Percentiles rank a stretch among this genome's conserved stretches.
Evolutionary conservation across 2,329 filamentous ascomycete species (phyloP).

Genomic region (Alternaria brassicicola): DNA sequence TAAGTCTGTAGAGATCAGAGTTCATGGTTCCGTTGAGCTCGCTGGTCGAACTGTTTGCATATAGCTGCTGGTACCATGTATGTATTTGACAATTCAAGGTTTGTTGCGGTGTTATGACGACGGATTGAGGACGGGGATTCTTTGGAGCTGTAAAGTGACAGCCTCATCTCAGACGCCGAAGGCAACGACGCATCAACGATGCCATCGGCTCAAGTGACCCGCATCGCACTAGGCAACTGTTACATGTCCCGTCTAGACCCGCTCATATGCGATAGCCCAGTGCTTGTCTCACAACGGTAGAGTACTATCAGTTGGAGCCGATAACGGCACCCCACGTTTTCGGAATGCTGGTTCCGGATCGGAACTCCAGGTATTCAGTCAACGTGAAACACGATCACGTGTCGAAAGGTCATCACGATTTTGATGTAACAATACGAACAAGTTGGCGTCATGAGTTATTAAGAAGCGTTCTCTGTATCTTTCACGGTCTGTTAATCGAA

Average conservation of each 20-base stretch:
- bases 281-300: conserved; percentile 2
- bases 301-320: neutral
- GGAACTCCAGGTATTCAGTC: neutral
- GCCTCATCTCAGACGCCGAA: neutral
- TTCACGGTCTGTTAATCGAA: neutral
- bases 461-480: neutral
- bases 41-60: no score
- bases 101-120: neutral
- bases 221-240: neutral
- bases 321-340: conserved; percentile 6
- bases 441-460: neutral
- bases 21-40: neutral
- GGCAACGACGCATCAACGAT: neutral
- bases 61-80: neutral
- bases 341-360: conserved; percentile 1
- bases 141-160: neutral
- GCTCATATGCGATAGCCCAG: neutral
- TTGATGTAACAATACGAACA: no score
- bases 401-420: neutral
- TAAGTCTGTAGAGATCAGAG: conserved; percentile 26
- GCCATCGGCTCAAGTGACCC: conserved; percentile 5
- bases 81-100: neutral
- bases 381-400: neutral
- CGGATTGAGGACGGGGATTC: neutral
- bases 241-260: neutral